Conservation (phyloP, 1,284 basidiomycete species). For the Exobasidium rhododendri region DNA sequence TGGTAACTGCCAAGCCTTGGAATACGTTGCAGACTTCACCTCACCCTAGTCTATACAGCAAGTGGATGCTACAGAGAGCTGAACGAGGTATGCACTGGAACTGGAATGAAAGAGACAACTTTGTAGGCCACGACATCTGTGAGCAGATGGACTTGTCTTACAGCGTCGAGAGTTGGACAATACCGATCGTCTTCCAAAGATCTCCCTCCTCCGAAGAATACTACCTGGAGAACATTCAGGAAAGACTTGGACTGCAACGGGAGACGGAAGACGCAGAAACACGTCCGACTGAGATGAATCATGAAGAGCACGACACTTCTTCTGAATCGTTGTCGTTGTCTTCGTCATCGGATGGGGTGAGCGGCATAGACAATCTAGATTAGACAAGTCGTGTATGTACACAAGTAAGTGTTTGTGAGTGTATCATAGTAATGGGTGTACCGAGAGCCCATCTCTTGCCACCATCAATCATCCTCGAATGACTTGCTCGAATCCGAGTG, state of each 20-base stretch:
- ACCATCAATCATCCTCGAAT: background rate
- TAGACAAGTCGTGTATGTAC: too few species aligned
- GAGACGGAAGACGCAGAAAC: too few species aligned
- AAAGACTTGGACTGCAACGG: too few species aligned
- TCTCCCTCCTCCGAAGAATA: too few species aligned
- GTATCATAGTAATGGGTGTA: too few species aligned
- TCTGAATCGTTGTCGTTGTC: background rate
- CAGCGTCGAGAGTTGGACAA: slow-evolving; percentile 4
- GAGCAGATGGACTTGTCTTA: background rate
- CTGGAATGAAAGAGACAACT: background rate
- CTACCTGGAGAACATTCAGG: too few species aligned
- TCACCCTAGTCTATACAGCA: slow-evolving; percentile 6
- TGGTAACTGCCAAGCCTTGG: background rate
- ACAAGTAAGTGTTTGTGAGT: too few species aligned
- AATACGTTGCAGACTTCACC: background rate
- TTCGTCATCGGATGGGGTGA: background rate
- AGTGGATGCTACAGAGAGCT: slow-evolving; percentile 12
- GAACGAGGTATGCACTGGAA: slow-evolving; percentile 1
- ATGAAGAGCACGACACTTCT: background rate
- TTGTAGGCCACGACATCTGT: background rate
- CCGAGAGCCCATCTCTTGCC: too few species aligned
- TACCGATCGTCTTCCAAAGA: background rate
- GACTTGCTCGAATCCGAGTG: background rate
- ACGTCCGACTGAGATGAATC: too few species aligned
- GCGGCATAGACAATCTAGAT: slow-evolving; percentile 13